Evolutionary conservation across 352 stramenopile genomes (phyloP), one percentile per base, ranked within the genome.

Genomic region (Globisporangium heterothallicum): DNA sequence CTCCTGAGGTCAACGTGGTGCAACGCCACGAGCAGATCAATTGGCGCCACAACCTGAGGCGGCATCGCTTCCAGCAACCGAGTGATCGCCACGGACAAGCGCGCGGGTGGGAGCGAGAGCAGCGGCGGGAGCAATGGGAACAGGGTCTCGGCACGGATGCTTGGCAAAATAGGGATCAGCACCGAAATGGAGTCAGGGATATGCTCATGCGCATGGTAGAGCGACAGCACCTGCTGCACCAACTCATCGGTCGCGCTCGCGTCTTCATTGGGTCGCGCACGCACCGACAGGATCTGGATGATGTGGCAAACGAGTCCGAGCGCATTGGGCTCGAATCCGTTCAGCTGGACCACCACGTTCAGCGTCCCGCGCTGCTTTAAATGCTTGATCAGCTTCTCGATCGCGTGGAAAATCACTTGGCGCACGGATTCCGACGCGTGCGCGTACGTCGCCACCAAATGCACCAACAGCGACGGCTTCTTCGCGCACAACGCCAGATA

Each of bases 321-420:
- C 22, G 81, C 72, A 18, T 73, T 69, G 0, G 75, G 48, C 10
- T 74, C 67, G 32, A 86, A 89, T 7, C 72, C 75, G 18, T 88
- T 65, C 19, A 92, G 65, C 49, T 92, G 78, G 5, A 66, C 71
- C 16, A 92, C 61, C 22, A 92, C 76, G 43, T 79, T 72, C 27
- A 65, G 58, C 42, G 64, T 76, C 40, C 78, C 29, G 32, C 69
- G 74, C 56, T 86, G 76, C 61, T 86, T 88, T 6, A 90, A 64
- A 61, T 88, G 77, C 63, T 88, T 88, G 59, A 92, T 92, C 26
- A 92, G 72, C 59, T 92, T 92, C 56, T 92, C 81, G 66, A 88
- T 81, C 8, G 79, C 77, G 36, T 74, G 66, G 58, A 90, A 86
- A 42, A 88, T 63, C 21, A 84, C 73, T 56, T 86, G 74, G 13